Evolutionary conservation across 768 basidiomycete genomes (phyloP).

Genomic region (Termitomyces sp.): DNA sequence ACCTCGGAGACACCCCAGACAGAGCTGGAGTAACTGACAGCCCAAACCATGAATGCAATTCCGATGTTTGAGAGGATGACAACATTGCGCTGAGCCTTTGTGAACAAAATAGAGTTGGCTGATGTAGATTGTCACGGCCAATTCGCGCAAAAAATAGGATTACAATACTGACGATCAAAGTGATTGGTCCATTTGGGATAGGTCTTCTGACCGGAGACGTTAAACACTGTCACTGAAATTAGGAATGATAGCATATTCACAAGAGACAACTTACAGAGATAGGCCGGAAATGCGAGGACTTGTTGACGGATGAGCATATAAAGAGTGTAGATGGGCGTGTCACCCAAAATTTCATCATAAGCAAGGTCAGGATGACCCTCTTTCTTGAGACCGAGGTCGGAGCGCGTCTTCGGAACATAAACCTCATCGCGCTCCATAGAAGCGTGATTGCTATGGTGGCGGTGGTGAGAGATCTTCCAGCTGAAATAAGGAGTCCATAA

Average conservation of each 20-base stretch:
- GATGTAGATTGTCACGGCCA: background rate
- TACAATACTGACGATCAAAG: slow-evolving; percentile 45
- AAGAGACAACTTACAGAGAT: slow-evolving; percentile 43
- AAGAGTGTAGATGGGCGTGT: slow-evolving; percentile 56
- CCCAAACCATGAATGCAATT: slow-evolving; percentile 40
- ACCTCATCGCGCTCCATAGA: slow-evolving; percentile 52
- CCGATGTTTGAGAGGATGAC: slow-evolving; percentile 57
- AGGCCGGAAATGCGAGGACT: slow-evolving; percentile 54
- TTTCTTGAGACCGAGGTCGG: slow-evolving; percentile 45
- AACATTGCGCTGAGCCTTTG: slow-evolving; percentile 39
- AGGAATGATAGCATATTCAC: slow-evolving; percentile 44
- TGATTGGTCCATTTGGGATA: slow-evolving; percentile 63
- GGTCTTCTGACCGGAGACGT: slow-evolving; percentile 54
- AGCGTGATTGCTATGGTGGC: slow-evolving; percentile 45
- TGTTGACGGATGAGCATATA: slow-evolving; percentile 52
- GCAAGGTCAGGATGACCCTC: slow-evolving; percentile 32
- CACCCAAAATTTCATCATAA: slow-evolving; percentile 51
- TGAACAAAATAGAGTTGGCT: slow-evolving; percentile 56
- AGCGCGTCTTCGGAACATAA: slow-evolving; percentile 58
- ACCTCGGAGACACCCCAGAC: slow-evolving; percentile 34
- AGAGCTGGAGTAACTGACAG: slow-evolving; percentile 28
- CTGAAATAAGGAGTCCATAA: slow-evolving; percentile 50
- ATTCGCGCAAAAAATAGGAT: background rate
- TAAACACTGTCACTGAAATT: slow-evolving; percentile 47
- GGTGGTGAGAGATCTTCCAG: slow-evolving; percentile 50